Evolutionary conservation across 2,329 filamentous ascomycete genomes (phyloP), one percentile per base, ranked within the genome.

Genomic region (Pezicula rhizophila): DNA sequence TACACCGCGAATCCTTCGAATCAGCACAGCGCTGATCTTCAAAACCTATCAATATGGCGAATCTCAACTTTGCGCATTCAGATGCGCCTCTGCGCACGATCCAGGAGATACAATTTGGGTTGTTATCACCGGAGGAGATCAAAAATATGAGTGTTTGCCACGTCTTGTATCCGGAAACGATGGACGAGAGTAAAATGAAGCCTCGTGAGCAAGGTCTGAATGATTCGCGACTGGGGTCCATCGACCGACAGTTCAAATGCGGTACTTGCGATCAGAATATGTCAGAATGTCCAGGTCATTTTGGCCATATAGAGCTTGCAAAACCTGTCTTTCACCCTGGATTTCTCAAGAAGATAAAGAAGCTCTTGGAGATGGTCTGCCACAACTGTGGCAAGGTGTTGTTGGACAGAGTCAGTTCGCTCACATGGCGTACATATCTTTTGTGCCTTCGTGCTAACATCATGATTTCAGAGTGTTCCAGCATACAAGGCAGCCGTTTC

Each of bases 341-440:
- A 64, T 99, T 96, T 72, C 87, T 99, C 74, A 95, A 89, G 70
- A 97, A 97, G 76, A 91, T 96, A 72, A 99, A 99, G 79, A 99
- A 97, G 78, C 82, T 99, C 62, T 77, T 99, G 69, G 95, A 99
- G 79, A 93, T 91, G 61, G 91, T 99, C 70, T 99, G 95, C 79
- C 91, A 96, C 75, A 96, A 95, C 71, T 99, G 95, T 78, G 92
- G 91, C 73, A 95, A 93, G 77, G 89, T 97, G 66, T 82, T 96
- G 77, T 86, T 90, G 73, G 91, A 97, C 80, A 88, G 89, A 85
- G 92, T 97, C 85, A 89, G 92, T 95, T 76, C 77, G 76, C 75
- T 76, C 76, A 74, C 68, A 64, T 67, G 70, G 73, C 69, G 75
- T 72, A 71, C 77, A 71, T 62, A 68, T 70, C 66, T 65, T 64